Evolutionary conservation across 257 asterid genomes (phyloP).

Genomic region (Forsythia viridissima): DNA sequence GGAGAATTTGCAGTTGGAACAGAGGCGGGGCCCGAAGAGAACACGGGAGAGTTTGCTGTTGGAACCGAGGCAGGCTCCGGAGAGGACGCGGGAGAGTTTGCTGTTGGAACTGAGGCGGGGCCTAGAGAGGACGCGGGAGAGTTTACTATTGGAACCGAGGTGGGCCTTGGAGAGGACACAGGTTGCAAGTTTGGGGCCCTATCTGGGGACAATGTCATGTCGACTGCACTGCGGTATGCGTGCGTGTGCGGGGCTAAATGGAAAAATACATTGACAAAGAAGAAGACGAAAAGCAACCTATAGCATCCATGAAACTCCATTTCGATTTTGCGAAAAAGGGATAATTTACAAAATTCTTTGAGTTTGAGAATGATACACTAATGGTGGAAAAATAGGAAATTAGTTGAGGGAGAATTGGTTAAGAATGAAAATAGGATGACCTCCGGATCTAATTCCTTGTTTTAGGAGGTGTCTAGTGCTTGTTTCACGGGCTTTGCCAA

Average conservation of each 20-base stretch:
- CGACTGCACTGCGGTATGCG: neutral
- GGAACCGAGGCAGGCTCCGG: too few relatives aligned
- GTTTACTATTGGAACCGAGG: neutral
- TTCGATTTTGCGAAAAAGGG: neutral
- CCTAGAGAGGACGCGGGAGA: neutral
- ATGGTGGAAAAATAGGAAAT: neutral
- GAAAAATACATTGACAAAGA: neutral
- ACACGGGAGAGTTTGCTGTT: too few relatives aligned
- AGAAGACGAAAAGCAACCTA: neutral
- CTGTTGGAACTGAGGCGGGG: neutral
- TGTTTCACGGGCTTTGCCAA: neutral
- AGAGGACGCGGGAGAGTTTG: too few relatives aligned
- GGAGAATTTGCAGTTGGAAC: neutral
- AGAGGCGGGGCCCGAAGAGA: too few relatives aligned
- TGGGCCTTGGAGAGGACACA: neutral
- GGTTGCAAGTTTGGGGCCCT: neutral
- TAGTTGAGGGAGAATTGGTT: neutral
- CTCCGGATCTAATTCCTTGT: neutral
- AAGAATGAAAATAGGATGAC: slow-evolving; percentile 1
- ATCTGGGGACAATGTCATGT: neutral
- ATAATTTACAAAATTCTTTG: neutral
- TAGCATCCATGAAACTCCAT: neutral
- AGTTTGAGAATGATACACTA: neutral
- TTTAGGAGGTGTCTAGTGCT: neutral
- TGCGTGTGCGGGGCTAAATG: neutral